Evolutionary conservation across 495 filamentous ascomycete species (phyloP).

Genomic region (Thozetella sp.): DNA sequence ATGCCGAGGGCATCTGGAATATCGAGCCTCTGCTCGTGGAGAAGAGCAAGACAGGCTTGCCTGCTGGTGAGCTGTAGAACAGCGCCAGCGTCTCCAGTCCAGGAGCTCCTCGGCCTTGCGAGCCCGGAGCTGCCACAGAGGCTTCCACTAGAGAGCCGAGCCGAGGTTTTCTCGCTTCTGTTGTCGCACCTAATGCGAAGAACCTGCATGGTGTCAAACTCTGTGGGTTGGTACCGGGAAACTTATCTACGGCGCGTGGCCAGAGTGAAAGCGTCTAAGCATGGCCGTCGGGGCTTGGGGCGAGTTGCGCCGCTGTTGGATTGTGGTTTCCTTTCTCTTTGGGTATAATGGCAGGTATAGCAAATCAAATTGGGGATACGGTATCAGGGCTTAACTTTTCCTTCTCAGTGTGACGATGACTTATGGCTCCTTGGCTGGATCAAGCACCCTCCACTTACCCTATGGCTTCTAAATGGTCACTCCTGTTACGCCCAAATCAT

Average conservation of each 20-base stretch:
- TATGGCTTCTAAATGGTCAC: too few species aligned
- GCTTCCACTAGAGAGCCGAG: background rate
- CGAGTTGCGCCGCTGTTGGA: background rate
- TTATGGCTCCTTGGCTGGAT: background rate
- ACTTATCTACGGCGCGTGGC: background rate
- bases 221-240: background rate
- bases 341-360: background rate
- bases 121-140: too few species aligned
- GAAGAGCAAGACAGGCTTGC: slow-evolving; percentile 2
- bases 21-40: slow-evolving; percentile 69
- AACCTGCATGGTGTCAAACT: background rate
- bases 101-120: background rate
- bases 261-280: background rate
- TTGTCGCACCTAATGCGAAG: background rate
- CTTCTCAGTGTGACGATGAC: background rate
- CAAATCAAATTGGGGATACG: background rate
- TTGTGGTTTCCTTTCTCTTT: background rate
- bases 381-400: background rate
- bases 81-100: too few species aligned
- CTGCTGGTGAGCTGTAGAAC: background rate
- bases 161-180: background rate
- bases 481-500: too few species aligned
- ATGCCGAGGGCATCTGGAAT: slow-evolving; percentile 97
- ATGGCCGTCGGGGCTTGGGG: too few species aligned
- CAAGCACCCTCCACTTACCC: background rate